A percentile compares a stretch with the other conserved stretches of the same genome.
Evolutionary conservation across 345 rosid species (phyloP).

Genomic region (Reutealis trisperma): DNA sequence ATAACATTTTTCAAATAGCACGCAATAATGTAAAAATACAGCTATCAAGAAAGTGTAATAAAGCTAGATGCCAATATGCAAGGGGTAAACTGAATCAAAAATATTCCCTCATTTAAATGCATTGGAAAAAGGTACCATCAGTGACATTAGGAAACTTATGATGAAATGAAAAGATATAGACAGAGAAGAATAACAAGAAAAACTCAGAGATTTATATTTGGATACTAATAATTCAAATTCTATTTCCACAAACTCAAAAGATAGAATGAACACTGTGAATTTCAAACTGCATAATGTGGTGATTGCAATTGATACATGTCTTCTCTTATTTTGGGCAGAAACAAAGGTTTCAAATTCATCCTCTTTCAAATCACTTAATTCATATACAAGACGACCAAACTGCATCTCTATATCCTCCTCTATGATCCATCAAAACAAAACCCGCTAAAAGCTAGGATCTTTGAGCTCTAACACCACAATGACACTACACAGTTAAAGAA

Average conservation of each 20-base stretch:
- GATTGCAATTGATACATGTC: not conserved
- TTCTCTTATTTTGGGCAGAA: not conserved
- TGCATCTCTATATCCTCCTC: not conserved
- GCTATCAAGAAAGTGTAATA: not conserved
- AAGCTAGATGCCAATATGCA: constrained; percentile 8
- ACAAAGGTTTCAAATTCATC: not conserved
- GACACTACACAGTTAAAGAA: not conserved
- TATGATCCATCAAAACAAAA: not conserved
- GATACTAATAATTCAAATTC: not conserved
- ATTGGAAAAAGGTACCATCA: not conserved
- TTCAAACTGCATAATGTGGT: not conserved
- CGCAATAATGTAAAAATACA: not conserved
- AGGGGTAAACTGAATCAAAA: constrained; percentile 1
- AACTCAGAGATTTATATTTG: not conserved
- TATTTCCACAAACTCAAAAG: not conserved
- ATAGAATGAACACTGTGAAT: not conserved
- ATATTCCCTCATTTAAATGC: not conserved
- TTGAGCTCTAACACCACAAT: not conserved
- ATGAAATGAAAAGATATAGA: not conserved
- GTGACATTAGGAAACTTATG: not conserved
- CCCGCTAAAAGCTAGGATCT: not conserved
- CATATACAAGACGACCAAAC: not conserved
- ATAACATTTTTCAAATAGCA: not conserved
- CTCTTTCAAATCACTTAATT: not conserved
- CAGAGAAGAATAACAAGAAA: not conserved